Conservation (phyloP, 176 grass and related monocot species). For the Elymus sibiricus region DNA sequence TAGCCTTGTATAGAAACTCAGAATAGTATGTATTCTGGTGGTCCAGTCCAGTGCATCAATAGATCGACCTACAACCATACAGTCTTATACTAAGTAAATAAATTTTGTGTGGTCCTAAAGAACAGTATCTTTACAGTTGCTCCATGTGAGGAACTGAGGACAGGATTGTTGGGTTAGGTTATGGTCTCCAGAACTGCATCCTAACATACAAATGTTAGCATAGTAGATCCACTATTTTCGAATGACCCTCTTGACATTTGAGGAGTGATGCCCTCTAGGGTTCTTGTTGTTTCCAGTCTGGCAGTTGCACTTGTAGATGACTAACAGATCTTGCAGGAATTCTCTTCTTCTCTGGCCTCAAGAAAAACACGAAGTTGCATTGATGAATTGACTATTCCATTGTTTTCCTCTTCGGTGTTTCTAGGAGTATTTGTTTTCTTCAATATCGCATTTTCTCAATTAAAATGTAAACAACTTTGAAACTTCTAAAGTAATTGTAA, state of each 20-base stretch:
- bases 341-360: slow-evolving; percentile 1
- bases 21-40: slow-evolving; percentile 32
- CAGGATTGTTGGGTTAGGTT: slow-evolving; percentile 32
- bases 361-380: neutral
- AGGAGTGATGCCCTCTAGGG: slow-evolving; percentile 19
- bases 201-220: slow-evolving; percentile 29
- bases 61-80: neutral
- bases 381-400: neutral
- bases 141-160: slow-evolving; percentile 54
- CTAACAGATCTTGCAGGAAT: slow-evolving; percentile 7
- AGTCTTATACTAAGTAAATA: slow-evolving; percentile 40
- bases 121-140: slow-evolving; percentile 40
- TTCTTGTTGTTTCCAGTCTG: slow-evolving; percentile 36
- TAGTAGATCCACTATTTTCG: slow-evolving; percentile 29
- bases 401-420: neutral
- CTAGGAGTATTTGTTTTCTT: neutral
- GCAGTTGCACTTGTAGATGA: slow-evolving; percentile 26
- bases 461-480: neutral
- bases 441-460: neutral
- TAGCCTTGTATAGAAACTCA: slow-evolving; percentile 24
- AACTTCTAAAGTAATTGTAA: neutral
- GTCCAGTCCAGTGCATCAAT: slow-evolving; percentile 35
- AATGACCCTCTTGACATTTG: slow-evolving; percentile 13
- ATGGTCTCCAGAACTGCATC: slow-evolving; percentile 37
- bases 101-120: slow-evolving; percentile 19